These are phyloP conservation scores for Rhynchosporium graminicola DNA, from an alignment of 2,329 filamentous ascomycete genomes.

Conservation along the genomic window DNA sequence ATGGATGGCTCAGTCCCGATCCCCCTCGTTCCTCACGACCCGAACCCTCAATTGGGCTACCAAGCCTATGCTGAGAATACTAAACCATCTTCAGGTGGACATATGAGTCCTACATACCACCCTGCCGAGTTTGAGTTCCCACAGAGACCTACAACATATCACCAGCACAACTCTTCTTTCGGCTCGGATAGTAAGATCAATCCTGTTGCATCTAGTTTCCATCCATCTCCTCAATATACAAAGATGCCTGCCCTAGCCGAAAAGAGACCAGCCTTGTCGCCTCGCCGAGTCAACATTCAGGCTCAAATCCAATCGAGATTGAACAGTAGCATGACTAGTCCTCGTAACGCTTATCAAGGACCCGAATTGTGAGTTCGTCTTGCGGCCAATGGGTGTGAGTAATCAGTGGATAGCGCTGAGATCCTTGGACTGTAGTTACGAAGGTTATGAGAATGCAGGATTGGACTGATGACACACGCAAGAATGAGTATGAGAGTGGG, in stretches of 20 bases:
- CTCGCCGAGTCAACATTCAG: constrained; percentile 18
- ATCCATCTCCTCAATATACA: constrained; percentile 12
- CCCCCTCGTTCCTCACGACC: constrained; percentile 11
- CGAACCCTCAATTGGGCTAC: background rate
- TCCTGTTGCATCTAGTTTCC: constrained; percentile 14
- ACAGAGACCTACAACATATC: constrained; percentile 14
- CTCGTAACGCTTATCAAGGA: constrained; percentile 4
- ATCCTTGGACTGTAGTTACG: constrained; percentile 2
- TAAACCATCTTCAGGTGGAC: constrained; percentile 8
- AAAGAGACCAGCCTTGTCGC: constrained; percentile 21
- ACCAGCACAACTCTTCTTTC: constrained; percentile 16
- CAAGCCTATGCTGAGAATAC: constrained; percentile 1
- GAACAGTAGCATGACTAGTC: constrained; percentile 21
- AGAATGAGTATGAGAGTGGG: background rate
- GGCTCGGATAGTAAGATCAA: constrained; percentile 18
- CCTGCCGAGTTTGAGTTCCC: constrained; percentile 2
- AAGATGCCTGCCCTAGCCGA: background rate
- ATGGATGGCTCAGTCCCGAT: constrained; percentile 20
- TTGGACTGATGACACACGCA: constrained; percentile 1
- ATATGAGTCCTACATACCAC: background rate
- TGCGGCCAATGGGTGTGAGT: background rate
- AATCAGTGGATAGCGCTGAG: background rate
- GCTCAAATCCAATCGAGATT: constrained; percentile 23
- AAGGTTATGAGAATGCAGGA: background rate
- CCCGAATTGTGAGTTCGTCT: constrained; percentile 5